Conservation (phyloP, 805 yeast genomes). For the Starmerella sp. region DNA sequence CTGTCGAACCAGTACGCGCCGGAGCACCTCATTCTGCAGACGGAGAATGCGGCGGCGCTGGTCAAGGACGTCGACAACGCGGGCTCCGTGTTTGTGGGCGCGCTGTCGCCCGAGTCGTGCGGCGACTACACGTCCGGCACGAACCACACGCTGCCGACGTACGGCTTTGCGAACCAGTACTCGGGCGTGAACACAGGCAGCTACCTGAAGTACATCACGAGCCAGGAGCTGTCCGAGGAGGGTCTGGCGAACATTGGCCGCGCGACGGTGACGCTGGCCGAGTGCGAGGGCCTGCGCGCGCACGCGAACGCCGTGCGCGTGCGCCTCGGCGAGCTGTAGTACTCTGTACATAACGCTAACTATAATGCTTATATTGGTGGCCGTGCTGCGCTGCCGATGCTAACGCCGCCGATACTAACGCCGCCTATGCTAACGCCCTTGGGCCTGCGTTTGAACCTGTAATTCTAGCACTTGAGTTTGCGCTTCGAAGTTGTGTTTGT, state of each 20-base stretch:
- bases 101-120: slow-evolving; percentile 92
- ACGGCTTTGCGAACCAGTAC: slow-evolving; percentile 95
- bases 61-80: slow-evolving; percentile 78
- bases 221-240: slow-evolving; percentile 77
- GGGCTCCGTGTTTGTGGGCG: slow-evolving; percentile 93
- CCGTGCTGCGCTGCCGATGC: neutral
- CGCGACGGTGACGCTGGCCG: slow-evolving; percentile 93
- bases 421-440: too few species aligned
- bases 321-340: slow-evolving; percentile 39
- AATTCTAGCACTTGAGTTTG: too few species aligned
- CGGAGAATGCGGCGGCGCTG: slow-evolving; percentile 61
- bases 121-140: slow-evolving; percentile 99
- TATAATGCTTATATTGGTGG: neutral
- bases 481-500: too few species aligned
- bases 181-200: slow-evolving; percentile 95
- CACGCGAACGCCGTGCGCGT: slow-evolving; percentile 95
- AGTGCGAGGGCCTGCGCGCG: slow-evolving; percentile 92
- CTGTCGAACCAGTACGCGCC: slow-evolving; percentile 91
- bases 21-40: slow-evolving; percentile 89
- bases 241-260: slow-evolving; percentile 86
- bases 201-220: slow-evolving; percentile 87
- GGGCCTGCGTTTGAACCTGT: too few species aligned
- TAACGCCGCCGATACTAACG: neutral
- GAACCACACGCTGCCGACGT: slow-evolving; percentile 95
- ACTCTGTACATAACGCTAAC: neutral